Conservation (phyloP, 345 rosid species). For the Aurinia saxatilis region DNA sequence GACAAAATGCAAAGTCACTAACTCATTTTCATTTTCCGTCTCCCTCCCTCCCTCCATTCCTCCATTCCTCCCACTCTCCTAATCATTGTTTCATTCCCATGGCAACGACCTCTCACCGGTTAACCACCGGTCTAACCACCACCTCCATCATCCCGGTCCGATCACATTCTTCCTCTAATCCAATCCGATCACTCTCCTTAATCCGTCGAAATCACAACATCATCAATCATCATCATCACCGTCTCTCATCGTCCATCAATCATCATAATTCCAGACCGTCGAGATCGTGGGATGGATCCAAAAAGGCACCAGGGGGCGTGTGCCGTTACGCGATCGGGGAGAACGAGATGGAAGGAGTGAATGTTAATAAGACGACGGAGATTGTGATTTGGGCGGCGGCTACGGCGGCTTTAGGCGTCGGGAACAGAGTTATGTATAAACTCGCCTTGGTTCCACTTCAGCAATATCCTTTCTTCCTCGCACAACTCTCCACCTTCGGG, state of each 20-base stretch:
- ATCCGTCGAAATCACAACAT: conserved; percentile 12
- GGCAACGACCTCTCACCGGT: conserved; percentile 48
- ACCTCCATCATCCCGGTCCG: conserved; percentile 10
- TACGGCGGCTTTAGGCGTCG: conserved; percentile 76
- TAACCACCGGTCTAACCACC: conserved; percentile 27
- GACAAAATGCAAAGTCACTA: not conserved
- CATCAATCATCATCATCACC: conserved; percentile 12
- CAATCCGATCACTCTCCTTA: conserved; percentile 17
- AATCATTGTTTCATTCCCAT: conserved; percentile 14
- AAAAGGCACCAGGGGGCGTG: conserved; percentile 28
- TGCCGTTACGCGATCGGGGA: conserved; percentile 38
- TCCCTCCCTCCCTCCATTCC: not conserved
- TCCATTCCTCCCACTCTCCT: not conserved
- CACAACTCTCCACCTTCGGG: conserved; percentile 97
- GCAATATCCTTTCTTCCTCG: conserved; percentile 86
- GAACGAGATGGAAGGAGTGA: not conserved
- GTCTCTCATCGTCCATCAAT: too few relatives aligned
- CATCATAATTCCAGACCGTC: conserved; percentile 22
- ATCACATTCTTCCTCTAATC: conserved; percentile 20
- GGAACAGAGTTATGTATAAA: conserved; percentile 76
- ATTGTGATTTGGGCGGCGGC: conserved; percentile 55
- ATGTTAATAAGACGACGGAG: conserved; percentile 35
- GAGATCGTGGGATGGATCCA: conserved; percentile 32
- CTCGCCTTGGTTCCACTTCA: conserved; percentile 81
- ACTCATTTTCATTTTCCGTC: conserved; percentile 13